Percentiles rank a stretch among this genome's conserved stretches.
phyloP scores from a whole-genome alignment of 2,329 filamentous ascomycete genomes.

The Dactylellina drechsleri region DNA sequence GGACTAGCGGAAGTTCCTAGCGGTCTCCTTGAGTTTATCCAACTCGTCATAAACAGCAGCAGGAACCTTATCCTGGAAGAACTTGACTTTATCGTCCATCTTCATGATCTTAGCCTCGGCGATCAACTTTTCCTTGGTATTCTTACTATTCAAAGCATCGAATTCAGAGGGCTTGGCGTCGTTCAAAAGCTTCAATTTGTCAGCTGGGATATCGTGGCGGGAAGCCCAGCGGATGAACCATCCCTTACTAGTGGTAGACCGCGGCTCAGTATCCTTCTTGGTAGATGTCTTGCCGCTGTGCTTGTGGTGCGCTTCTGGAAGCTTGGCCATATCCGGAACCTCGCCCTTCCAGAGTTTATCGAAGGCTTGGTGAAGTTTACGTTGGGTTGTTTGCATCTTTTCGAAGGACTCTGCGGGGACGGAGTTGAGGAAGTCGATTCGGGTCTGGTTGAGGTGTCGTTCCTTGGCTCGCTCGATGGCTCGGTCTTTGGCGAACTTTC shows the following conservation, averaged over 20 bases:
- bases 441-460: background rate
- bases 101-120: slow-evolving; percentile 16
- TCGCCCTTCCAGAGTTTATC: slow-evolving; percentile 17
- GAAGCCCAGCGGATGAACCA: slow-evolving; percentile 13
- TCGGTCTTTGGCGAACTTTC: slow-evolving; percentile 12
- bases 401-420: slow-evolving; percentile 21
- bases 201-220: slow-evolving; percentile 4
- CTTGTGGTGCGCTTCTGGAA: background rate
- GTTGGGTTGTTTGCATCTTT: slow-evolving; percentile 13
- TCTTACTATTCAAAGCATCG: slow-evolving; percentile 11
- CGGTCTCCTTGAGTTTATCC: background rate
- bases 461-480: slow-evolving; percentile 11
- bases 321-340: slow-evolving; percentile 14
- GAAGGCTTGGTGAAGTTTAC: slow-evolving; percentile 30
- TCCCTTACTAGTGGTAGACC: slow-evolving; percentile 8
- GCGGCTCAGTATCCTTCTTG: background rate
- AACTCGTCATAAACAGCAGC: slow-evolving; percentile 29
- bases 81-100: slow-evolving; percentile 21
- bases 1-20: background rate
- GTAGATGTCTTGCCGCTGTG: background rate
- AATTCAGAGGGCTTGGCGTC: slow-evolving; percentile 12
- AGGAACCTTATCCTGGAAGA: slow-evolving; percentile 25
- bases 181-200: slow-evolving; percentile 8
- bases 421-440: slow-evolving; percentile 18
- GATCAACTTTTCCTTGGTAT: slow-evolving; percentile 25